Conservation (phyloP, 495 filamentous ascomycete species). For the Penicillium silybi region DNA sequence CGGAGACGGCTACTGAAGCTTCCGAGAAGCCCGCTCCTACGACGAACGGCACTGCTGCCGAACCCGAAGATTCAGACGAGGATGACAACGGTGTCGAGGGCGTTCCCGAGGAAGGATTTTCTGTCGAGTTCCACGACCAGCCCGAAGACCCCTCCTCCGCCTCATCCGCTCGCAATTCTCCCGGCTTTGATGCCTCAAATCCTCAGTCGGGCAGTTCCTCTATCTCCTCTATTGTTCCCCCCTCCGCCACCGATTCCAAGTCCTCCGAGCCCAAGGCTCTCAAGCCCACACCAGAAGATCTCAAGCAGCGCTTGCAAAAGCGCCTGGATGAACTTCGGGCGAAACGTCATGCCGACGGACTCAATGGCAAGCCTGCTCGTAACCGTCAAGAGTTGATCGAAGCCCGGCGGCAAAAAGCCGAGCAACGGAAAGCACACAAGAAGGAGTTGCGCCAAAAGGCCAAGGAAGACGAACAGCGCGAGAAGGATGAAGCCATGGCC, state of each 20-base stretch:
- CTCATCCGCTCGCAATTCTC: constrained; percentile 57
- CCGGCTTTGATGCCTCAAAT: constrained; percentile 58
- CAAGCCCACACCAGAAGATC: constrained; percentile 58
- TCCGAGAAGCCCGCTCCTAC: constrained; percentile 17
- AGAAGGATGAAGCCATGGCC: constrained; percentile 65
- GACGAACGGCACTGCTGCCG: constrained; percentile 31
- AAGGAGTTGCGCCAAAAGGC: constrained; percentile 71
- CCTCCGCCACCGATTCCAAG: constrained; percentile 39
- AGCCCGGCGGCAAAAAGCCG: constrained; percentile 78
- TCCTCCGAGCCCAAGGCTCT: constrained; percentile 36
- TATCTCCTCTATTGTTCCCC: constrained; percentile 63
- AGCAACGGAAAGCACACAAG: constrained; percentile 79
- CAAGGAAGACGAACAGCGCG: constrained; percentile 68
- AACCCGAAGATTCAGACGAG: constrained; percentile 17
- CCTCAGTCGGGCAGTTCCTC: constrained; percentile 64
- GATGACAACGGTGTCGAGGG: constrained; percentile 35
- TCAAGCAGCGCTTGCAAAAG: constrained; percentile 71
- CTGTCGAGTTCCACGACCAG: constrained; percentile 37
- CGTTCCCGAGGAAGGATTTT: constrained; percentile 44
- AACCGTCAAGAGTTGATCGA: constrained; percentile 89
- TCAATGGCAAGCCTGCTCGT: constrained; percentile 71
- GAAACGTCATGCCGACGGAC: constrained; percentile 74
- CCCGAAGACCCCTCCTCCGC: constrained; percentile 43
- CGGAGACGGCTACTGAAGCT: constrained; percentile 10
- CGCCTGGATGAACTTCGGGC: constrained; percentile 79